phyloP scores from a whole-genome alignment of 1,139 yeast species.

The Saccharomyces hybrid region DNA sequence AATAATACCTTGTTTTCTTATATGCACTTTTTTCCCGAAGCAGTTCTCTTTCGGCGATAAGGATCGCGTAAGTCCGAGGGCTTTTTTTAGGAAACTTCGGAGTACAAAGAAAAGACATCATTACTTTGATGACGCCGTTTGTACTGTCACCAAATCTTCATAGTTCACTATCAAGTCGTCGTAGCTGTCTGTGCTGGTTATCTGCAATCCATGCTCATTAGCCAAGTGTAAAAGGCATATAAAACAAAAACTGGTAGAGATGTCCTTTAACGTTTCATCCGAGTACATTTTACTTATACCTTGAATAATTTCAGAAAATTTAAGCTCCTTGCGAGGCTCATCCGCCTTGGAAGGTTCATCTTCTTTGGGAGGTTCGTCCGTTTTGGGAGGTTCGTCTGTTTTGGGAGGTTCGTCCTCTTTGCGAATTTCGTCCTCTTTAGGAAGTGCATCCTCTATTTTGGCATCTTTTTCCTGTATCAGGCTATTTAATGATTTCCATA shows the following conservation, averaged over 20 bases:
- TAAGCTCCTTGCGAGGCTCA: slow-evolving; percentile 10
- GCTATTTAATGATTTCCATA: slow-evolving; percentile 56
- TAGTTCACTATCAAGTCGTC: slow-evolving; percentile 42
- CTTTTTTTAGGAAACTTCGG: neutral
- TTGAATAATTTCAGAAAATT: slow-evolving; percentile 37
- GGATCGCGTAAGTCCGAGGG: neutral
- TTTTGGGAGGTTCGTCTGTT: no score
- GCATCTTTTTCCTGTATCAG: slow-evolving; percentile 12
- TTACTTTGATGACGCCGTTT: neutral
- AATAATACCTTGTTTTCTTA: neutral
- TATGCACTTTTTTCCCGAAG: neutral
- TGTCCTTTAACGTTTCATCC: slow-evolving; percentile 48
- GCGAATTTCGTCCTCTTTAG: no score
- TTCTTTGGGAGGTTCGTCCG: neutral
- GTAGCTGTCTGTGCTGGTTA: slow-evolving; percentile 49
- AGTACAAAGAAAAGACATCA: neutral
- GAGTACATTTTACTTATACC: slow-evolving; percentile 50
- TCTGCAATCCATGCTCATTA: slow-evolving; percentile 71
- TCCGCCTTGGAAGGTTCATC: no score
- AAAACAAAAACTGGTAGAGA: slow-evolving; percentile 83
- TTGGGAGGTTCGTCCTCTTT: no score
- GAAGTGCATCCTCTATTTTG: no score
- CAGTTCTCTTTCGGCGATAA: neutral
- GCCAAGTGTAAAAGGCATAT: slow-evolving; percentile 82
- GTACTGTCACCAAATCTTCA: neutral